phyloP scores from a whole-genome alignment of 441 rosid species.

The Populus hybrid region DNA sequence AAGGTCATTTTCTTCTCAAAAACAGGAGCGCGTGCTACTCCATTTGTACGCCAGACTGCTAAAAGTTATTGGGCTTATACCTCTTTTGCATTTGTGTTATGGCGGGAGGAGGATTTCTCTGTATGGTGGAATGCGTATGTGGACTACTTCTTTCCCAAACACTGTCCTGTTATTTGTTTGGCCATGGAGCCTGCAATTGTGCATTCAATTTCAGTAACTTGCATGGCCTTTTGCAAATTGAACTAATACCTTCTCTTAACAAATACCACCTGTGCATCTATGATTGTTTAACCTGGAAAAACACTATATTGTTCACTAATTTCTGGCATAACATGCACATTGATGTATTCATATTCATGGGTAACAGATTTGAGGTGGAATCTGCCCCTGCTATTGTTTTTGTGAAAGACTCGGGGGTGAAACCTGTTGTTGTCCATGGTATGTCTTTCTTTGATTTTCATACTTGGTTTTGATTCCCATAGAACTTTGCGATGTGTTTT shows the following conservation, averaged over 20 bases:
- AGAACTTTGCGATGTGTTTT: conserved; percentile 7
- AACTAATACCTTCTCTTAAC: neutral
- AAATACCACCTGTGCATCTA: conserved; percentile 4
- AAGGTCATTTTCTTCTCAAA: conserved; percentile 92
- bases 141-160: conserved; percentile 11
- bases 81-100: conserved; percentile 73
- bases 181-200: neutral
- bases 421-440: conserved; percentile 89
- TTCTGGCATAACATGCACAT: neutral
- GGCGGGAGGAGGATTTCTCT: conserved; percentile 93
- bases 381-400: conserved; percentile 91
- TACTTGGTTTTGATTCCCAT: conserved; percentile 14
- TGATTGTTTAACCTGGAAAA: conserved; percentile 6
- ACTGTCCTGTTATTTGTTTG: neutral
- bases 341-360: conserved; percentile 2
- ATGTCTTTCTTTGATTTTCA: conserved; percentile 22
- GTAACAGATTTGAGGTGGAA: conserved; percentile 88
- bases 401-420: conserved; percentile 86
- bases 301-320: neutral
- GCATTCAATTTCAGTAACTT: neutral
- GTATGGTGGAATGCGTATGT: conserved; percentile 96
- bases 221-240: neutral
- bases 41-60: conserved; percentile 76
- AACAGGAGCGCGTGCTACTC: conserved; percentile 97
- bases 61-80: conserved; percentile 76